Base-by-base conservation (phyloP, 257 asterid species). In the Lavandula angustifolia region DNA sequence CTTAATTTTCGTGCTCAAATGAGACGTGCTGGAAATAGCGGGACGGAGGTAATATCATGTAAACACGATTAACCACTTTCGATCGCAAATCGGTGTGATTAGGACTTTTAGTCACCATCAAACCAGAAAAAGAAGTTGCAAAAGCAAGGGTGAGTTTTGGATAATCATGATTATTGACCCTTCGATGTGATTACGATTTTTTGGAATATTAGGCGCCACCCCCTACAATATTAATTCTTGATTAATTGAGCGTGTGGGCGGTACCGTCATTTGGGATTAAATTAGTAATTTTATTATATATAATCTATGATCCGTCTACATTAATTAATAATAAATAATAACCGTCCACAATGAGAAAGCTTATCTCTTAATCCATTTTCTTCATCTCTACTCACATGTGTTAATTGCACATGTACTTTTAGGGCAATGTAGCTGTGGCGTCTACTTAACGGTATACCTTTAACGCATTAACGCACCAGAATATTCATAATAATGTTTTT, bases 171-270 rank as follows among this genome's bases (percentile, higher is more conserved):
- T 54, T 61, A 61, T 56, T 63, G 75, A 67, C 66, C 70, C 59
- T 42, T 44, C 62, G 58, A 66, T 44, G 62, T 70, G 73, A 69
- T 57, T 12, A 38, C 18, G 27, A 37, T 70, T 51, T 9, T 10
- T 78, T 62, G 79, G 70, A 61, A 18, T 62, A 62, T 74, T 74
- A 74, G 79, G 79, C 77, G 76, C 68, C 78, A 60, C 31, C 33
- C 49, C n/a, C 52, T 16, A 33, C 9, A 1, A 22, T 9, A 1
- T 52, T n/a, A 54, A 40, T 46, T 33, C 14, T 68, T 49, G 33
- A 27, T 29, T 61, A 44, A 55, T 48, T 49, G 35, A 51, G 71
- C 34, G 62, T 32, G 47, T 34, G 64, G 70, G 56, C 76, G 80
- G 73, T 64, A 18, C 62, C 57, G 66, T 69, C 56, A 14, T 27